These are phyloP conservation scores for Sphagnum fallax DNA, from an alignment of 228 moss, liverwort and hornwort species.

Conservation along the genomic window DNA sequence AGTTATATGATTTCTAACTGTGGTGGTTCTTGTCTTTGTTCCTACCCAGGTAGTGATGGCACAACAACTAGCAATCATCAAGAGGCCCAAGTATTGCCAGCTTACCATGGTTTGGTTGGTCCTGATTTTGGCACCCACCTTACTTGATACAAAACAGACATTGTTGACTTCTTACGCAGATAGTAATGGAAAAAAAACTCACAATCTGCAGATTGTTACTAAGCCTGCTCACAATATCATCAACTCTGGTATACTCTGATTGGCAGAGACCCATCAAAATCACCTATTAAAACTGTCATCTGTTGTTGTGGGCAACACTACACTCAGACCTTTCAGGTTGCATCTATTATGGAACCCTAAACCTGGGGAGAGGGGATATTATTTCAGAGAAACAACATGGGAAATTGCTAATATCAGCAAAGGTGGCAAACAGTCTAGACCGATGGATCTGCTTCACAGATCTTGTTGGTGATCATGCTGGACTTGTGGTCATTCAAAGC, in stretches of 20 bases:
- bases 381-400: constrained; percentile 1
- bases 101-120: constrained; percentile 22
- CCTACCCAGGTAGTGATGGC: constrained; percentile 7
- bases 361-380: no score
- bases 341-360: no score
- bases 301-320: no score
- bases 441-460: constrained; percentile 16
- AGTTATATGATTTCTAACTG: no score
- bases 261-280: background rate
- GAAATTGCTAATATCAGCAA: constrained; percentile 14
- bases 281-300: background rate
- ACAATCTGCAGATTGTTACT: constrained; percentile 8
- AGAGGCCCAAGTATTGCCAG: constrained; percentile 16
- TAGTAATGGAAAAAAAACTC: background rate
- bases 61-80: constrained; percentile 16
- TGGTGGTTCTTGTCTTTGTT: no score
- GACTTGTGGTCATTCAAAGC: no score
- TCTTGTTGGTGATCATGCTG: no score
- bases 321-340: no score
- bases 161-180: background rate
- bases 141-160: constrained; percentile 3
- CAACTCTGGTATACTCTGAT: background rate
- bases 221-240: background rate
- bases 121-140: constrained; percentile 14
- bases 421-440: constrained; percentile 15